Percentiles rank a stretch among this genome's conserved stretches.
Conservation (phyloP, 257 asterid genomes). For the Anisodus tanguticus region DNA sequence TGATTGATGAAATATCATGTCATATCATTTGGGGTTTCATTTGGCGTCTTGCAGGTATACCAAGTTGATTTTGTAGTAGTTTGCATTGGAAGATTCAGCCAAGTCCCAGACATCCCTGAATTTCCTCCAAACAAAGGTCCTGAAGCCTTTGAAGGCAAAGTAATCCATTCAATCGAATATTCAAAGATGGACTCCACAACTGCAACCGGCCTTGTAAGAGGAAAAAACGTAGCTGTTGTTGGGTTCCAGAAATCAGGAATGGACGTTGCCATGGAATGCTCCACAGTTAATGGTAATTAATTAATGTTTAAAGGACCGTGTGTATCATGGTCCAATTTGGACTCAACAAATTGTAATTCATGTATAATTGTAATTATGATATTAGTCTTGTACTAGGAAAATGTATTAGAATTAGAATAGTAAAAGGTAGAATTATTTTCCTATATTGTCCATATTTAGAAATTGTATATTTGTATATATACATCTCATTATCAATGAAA, state of each 20-base stretch:
- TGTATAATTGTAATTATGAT: too few relatives aligned
- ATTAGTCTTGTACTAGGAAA: too few relatives aligned
- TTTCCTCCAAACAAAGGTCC: slow-evolving; percentile 50
- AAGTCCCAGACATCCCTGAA: slow-evolving; percentile 48
- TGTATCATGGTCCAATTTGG: too few relatives aligned
- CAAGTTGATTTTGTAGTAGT: slow-evolving; percentile 46
- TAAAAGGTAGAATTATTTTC: too few relatives aligned
- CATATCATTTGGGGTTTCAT: too few relatives aligned
- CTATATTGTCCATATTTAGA: too few relatives aligned
- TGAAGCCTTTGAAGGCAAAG: slow-evolving; percentile 44
- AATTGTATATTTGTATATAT: too few relatives aligned
- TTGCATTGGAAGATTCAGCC: slow-evolving; percentile 52
- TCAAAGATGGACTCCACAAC: slow-evolving; percentile 41
- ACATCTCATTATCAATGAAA: too few relatives aligned
- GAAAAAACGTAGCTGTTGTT: slow-evolving; percentile 49
- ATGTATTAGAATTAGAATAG: too few relatives aligned
- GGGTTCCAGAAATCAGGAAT: slow-evolving; percentile 56
- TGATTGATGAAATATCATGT: too few relatives aligned
- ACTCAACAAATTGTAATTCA: too few relatives aligned
- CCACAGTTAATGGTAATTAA: slow-evolving; percentile 44
- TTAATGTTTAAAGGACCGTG: neutral
- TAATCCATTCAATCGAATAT: slow-evolving; percentile 55
- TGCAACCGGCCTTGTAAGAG: slow-evolving; percentile 43
- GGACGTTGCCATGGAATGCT: slow-evolving; percentile 54
- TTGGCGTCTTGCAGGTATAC: slow-evolving; percentile 31